phyloP scores from a whole-genome alignment of 441 rosid genomes.

The Erysimum cheiri region DNA sequence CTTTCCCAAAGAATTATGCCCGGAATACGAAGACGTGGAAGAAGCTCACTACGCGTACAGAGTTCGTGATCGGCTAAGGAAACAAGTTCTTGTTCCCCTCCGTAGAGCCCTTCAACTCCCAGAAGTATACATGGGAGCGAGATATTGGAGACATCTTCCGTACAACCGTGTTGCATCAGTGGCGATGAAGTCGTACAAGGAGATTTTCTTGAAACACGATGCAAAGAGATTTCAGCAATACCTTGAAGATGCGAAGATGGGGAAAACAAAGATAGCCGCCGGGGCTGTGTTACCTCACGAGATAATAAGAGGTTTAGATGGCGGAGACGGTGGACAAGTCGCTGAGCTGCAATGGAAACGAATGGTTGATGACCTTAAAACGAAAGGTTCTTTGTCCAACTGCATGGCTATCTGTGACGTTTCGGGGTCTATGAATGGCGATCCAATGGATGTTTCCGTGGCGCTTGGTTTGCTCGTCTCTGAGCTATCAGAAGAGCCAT shows the following conservation, averaged over 20 bases:
- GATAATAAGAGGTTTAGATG: constrained; percentile 42
- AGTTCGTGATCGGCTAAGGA: constrained; percentile 58
- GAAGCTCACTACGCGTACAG: constrained; percentile 59
- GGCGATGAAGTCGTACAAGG: constrained; percentile 54
- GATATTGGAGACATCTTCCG: constrained; percentile 47
- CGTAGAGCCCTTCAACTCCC: constrained; percentile 54
- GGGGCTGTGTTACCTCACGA: constrained; percentile 59
- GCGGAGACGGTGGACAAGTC: constrained; percentile 43
- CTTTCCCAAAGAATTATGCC: constrained; percentile 46
- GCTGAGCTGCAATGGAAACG: constrained; percentile 56
- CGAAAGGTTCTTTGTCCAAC: constrained; percentile 52
- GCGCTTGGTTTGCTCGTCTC: constrained; percentile 64
- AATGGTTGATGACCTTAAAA: constrained; percentile 50
- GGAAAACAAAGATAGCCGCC: constrained; percentile 49
- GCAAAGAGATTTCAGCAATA: constrained; percentile 43
- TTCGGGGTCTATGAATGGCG: constrained; percentile 50
- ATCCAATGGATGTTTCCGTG: constrained; percentile 60
- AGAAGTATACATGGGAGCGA: constrained; percentile 54
- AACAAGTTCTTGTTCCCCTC: constrained; percentile 53
- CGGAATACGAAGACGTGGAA: constrained; percentile 52
- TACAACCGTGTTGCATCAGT: constrained; percentile 57
- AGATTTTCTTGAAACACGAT: constrained; percentile 50
- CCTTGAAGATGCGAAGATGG: constrained; percentile 41
- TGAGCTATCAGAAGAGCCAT: constrained; percentile 57
- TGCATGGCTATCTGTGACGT: constrained; percentile 64